These are phyloP conservation scores for Claviceps africana DNA, from an alignment of 2,329 filamentous ascomycete genomes.

Conservation along the genomic window DNA sequence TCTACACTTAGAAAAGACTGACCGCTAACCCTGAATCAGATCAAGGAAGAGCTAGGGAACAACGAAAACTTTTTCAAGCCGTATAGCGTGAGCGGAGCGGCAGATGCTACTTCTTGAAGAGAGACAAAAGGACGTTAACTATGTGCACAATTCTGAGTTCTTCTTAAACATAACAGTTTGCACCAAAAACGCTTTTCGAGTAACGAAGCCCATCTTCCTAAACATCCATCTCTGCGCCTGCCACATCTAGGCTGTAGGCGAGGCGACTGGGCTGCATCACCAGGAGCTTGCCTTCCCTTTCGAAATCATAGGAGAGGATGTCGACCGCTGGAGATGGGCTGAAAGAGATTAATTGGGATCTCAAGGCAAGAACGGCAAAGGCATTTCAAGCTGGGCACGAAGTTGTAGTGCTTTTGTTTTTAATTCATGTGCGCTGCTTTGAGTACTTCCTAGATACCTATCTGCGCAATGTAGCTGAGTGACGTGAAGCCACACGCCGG, in stretches of 20 bases:
- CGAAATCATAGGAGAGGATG: not conserved
- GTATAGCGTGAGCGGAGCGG: slow-evolving; percentile 43
- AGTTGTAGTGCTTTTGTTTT: not conserved
- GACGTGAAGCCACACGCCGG: not conserved
- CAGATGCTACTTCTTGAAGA: slow-evolving; percentile 22
- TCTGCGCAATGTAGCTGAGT: not conserved
- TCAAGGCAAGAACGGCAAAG: too few relatives aligned
- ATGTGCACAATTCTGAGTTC: not conserved
- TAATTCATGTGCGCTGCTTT: not conserved
- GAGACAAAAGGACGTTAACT: not conserved
- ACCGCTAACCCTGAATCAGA: slow-evolving; percentile 32
- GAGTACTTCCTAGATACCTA: not conserved
- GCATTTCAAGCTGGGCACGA: not conserved
- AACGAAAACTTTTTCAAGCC: slow-evolving; percentile 70
- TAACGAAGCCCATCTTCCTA: not conserved
- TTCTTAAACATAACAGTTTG: not conserved
- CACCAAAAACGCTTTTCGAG: not conserved
- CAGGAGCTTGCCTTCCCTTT: not conserved
- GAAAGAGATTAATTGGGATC: not conserved
- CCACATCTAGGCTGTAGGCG: not conserved
- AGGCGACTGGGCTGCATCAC: not conserved
- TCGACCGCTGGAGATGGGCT: not conserved
- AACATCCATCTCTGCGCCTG: not conserved
- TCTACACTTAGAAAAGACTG: not conserved
- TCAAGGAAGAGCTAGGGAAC: slow-evolving; percentile 84